phyloP scores from a whole-genome alignment of 768 basidiomycete species.

The Candolleomyces aberdarensis region DNA sequence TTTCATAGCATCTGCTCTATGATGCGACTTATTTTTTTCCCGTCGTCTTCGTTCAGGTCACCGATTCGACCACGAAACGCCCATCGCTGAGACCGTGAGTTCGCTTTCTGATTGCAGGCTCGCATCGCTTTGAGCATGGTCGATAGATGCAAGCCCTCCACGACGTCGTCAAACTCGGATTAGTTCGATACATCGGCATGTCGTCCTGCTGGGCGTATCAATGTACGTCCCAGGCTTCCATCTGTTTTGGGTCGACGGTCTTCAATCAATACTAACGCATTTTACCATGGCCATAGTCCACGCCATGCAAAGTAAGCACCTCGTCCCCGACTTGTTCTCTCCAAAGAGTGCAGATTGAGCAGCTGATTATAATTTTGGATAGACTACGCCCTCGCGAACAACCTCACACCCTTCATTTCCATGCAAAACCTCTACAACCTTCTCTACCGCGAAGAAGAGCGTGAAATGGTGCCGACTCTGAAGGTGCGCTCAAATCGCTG shows the following conservation, averaged over 20 bases:
- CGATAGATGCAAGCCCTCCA: slow-evolving; percentile 63
- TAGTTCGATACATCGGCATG: slow-evolving; percentile 61
- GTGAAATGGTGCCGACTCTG: slow-evolving; percentile 47
- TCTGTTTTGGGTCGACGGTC: too few species aligned
- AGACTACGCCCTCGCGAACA: slow-evolving; percentile 61
- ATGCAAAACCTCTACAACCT: slow-evolving; percentile 67
- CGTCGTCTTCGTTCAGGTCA: slow-evolving; percentile 34
- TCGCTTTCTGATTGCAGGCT: background rate
- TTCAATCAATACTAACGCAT: background rate
- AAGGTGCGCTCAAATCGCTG: too few species aligned
- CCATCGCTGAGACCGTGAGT: slow-evolving; percentile 52
- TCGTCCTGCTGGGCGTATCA: slow-evolving; percentile 54
- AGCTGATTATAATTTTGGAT: background rate
- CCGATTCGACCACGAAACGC: slow-evolving; percentile 56
- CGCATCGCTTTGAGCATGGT: background rate
- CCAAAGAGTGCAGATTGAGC: too few species aligned
- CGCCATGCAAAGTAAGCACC: slow-evolving; percentile 48
- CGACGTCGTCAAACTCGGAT: slow-evolving; percentile 61
- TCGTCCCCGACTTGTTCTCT: background rate
- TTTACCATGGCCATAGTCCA: slow-evolving; percentile 29
- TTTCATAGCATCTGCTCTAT: background rate
- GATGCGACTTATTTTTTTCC: slow-evolving; percentile 23
- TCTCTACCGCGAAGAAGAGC: slow-evolving; percentile 62
- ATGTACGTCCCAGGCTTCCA: slow-evolving; percentile 29
- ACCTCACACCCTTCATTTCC: slow-evolving; percentile 56